Conservation (phyloP, 2,329 filamentous ascomycete genomes). For the Fusarium tuaranense region DNA sequence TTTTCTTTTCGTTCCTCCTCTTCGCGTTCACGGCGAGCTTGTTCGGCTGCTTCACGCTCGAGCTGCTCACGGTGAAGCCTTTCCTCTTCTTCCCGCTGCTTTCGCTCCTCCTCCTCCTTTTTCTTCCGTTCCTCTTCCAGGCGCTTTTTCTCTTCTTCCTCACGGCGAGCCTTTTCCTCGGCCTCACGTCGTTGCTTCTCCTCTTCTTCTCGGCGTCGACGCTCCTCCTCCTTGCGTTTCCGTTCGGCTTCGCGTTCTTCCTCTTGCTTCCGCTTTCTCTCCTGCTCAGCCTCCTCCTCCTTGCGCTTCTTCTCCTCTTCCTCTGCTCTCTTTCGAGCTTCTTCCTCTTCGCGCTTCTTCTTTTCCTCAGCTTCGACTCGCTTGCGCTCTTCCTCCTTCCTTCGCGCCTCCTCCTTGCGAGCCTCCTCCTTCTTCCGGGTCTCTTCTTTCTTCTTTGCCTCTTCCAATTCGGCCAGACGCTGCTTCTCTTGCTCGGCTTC, state of each 20-base stretch:
- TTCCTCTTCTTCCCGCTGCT: conserved; percentile 60
- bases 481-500: conserved; percentile 41
- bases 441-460: conserved; percentile 51
- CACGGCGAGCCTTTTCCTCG: conserved; percentile 50
- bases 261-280: conserved; percentile 45
- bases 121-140: conserved; percentile 55
- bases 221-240: conserved; percentile 52
- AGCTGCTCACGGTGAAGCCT: conserved; percentile 57
- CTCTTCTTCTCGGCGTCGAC: conserved; percentile 50
- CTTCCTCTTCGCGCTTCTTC: conserved; percentile 42
- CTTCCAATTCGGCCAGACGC: conserved; percentile 47
- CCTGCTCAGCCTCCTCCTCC: conserved; percentile 48
- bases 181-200: conserved; percentile 52
- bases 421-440: conserved; percentile 51
- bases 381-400: conserved; percentile 50
- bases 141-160: conserved; percentile 53
- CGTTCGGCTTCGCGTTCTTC: conserved; percentile 51
- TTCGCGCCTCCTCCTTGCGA: conserved; percentile 45
- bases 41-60: conserved; percentile 61
- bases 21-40: conserved; percentile 62
- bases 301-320: conserved; percentile 52
- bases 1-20: conserved; percentile 64
- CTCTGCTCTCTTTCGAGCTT: conserved; percentile 42
- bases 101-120: conserved; percentile 52
- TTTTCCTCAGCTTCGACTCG: conserved; percentile 47